A percentile compares a stretch with the other conserved stretches of the same genome.
These are phyloP conservation scores for Casuarina glauca DNA, from an alignment of 306 rosid genomes.

Conservation along the genomic window DNA sequence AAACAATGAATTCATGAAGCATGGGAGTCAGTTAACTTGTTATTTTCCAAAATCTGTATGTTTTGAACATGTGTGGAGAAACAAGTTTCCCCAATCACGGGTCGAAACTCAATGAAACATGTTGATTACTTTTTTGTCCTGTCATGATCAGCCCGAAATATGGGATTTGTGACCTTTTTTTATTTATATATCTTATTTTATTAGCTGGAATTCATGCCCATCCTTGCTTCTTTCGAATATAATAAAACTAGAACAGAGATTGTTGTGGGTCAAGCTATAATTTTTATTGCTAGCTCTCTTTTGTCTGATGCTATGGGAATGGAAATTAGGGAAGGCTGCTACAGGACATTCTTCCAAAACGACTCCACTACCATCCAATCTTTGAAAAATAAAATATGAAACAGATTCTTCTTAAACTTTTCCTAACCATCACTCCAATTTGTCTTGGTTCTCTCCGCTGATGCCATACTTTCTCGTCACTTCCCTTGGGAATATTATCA, in stretches of 20 bases:
- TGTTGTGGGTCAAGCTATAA: neutral
- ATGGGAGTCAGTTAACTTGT: neutral
- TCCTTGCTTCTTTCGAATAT: neutral
- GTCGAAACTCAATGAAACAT: neutral
- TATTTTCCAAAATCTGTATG: neutral
- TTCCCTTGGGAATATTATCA: neutral
- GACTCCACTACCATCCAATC: neutral
- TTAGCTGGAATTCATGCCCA: neutral
- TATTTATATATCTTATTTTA: neutral
- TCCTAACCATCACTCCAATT: neutral
- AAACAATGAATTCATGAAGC: neutral
- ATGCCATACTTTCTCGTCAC: neutral
- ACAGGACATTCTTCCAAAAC: neutral
- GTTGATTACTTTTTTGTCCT: neutral
- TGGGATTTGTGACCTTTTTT: neutral
- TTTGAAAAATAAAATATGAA: neutral
- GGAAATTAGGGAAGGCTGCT: neutral
- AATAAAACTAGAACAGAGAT: neutral
- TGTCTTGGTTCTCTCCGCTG: neutral
- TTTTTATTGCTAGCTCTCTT: neutral
- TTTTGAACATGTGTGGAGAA: too few relatives aligned
- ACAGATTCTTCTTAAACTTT: neutral
- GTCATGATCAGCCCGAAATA: neutral
- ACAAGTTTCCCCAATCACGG: neutral
- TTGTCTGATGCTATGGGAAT: neutral